Conservation (phyloP, 371 early-diverging fungal species). For the Mucor sp. region DNA sequence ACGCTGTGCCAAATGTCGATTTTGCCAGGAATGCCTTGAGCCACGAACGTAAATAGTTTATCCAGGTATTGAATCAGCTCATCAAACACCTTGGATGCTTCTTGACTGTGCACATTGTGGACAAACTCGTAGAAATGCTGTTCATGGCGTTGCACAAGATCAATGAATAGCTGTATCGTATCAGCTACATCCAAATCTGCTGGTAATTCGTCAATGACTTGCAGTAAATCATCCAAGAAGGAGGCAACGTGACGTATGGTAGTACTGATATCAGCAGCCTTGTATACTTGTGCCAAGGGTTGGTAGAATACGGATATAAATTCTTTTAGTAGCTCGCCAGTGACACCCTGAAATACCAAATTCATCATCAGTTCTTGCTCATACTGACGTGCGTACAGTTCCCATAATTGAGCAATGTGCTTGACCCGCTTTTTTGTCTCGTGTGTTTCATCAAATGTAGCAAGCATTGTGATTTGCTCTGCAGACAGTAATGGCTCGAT, state of each 20-base stretch:
- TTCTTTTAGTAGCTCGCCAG: constrained; percentile 65
- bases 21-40: constrained; percentile 34
- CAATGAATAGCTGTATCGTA: constrained; percentile 42
- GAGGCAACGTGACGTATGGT: constrained; percentile 56
- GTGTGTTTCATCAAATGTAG: neutral
- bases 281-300: constrained; percentile 68
- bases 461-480: constrained; percentile 2
- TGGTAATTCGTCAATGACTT: constrained; percentile 40
- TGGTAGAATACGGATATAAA: constrained; percentile 66
- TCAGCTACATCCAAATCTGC: constrained; percentile 16
- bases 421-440: constrained; percentile 24
- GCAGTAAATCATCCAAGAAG: constrained; percentile 63
- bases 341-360: constrained; percentile 63
- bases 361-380: constrained; percentile 61
- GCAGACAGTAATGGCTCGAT: constrained; percentile 12
- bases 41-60: constrained; percentile 31
- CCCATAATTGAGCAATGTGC: constrained; percentile 46
- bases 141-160: constrained; percentile 57
- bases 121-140: constrained; percentile 64
- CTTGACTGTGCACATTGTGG: constrained; percentile 61
- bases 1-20: constrained; percentile 26
- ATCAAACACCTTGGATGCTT: constrained; percentile 48
- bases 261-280: constrained; percentile 66
- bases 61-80: constrained; percentile 47
- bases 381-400: constrained; percentile 50